These are phyloP conservation scores for Populus hybrid DNA, from an alignment of 441 rosid genomes.

Conservation along the genomic window DNA sequence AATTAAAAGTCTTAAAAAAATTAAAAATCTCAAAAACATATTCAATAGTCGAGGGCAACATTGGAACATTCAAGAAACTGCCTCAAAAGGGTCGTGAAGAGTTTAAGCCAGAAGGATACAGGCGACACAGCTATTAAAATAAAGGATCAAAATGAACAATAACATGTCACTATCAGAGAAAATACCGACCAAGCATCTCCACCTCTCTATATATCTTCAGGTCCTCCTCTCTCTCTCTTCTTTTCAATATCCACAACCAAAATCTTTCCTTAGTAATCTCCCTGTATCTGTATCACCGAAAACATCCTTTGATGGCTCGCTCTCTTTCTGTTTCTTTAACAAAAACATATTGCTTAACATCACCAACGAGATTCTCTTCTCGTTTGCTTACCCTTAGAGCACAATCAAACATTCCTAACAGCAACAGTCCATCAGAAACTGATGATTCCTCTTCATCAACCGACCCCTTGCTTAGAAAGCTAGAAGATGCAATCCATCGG, in stretches of 20 bases:
- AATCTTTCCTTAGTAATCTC: neutral
- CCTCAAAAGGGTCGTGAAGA: too few relatives aligned
- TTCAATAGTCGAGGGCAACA: too few relatives aligned
- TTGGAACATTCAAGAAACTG: too few relatives aligned
- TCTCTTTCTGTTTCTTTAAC: constrained; percentile 36
- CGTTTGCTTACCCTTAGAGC: constrained; percentile 40
- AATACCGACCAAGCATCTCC: too few relatives aligned
- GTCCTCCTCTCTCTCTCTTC: too few relatives aligned
- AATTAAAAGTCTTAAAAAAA: too few relatives aligned
- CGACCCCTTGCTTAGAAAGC: constrained; percentile 62
- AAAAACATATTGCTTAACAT: constrained; percentile 16
- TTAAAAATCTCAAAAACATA: too few relatives aligned
- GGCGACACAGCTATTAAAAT: neutral
- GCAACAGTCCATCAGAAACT: constrained; percentile 26
- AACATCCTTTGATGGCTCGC: constrained; percentile 39
- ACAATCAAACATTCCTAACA: constrained; percentile 39
- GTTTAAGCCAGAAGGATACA: neutral
- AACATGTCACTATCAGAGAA: too few relatives aligned
- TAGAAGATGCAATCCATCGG: constrained; percentile 85
- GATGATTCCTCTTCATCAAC: constrained; percentile 26
- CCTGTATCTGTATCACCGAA: too few relatives aligned
- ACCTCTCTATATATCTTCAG: too few relatives aligned
- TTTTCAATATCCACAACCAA: too few relatives aligned
- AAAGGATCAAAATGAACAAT: too few relatives aligned
- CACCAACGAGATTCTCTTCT: constrained; percentile 23